phyloP scores from a whole-genome alignment of 306 rosid genomes.

The Oxytropis ochrocephala region DNA sequence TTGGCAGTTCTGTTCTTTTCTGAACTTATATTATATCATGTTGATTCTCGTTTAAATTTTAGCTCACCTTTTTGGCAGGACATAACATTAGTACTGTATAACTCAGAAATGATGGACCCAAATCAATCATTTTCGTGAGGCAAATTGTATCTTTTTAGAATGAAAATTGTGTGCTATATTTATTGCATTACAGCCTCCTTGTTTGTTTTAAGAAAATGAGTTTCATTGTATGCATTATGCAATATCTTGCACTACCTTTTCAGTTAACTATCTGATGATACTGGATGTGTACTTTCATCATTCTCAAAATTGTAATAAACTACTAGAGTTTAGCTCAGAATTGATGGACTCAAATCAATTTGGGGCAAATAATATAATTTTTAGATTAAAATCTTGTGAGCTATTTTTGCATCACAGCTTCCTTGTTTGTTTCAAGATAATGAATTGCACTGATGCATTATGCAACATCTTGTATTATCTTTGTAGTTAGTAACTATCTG shows the following conservation, averaged over 20 bases:
- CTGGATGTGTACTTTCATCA: neutral
- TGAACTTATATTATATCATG: neutral
- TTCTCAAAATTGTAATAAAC: neutral
- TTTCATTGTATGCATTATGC: neutral
- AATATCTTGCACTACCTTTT: conserved; percentile 9
- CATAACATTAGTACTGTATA: neutral
- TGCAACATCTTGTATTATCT: conserved; percentile 7
- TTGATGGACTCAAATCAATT: no score
- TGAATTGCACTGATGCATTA: neutral
- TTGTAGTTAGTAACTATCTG: conserved; percentile 4
- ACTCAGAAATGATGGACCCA: neutral
- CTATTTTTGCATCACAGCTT: neutral
- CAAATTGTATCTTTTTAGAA: neutral
- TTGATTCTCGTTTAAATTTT: neutral
- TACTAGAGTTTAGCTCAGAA: no score
- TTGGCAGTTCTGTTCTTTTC: neutral
- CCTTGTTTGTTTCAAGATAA: neutral
- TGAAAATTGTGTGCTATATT: neutral
- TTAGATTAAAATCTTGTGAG: no score
- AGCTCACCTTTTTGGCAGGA: neutral
- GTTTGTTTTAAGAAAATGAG: no score
- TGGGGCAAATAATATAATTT: no score
- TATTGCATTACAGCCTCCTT: conserved; percentile 3
- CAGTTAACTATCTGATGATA: conserved; percentile 5
- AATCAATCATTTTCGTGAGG: neutral